Evolutionary conservation across 2,329 filamentous ascomycete genomes (phyloP), one percentile per base, ranked within the genome.

Genomic region (Pseudogymnoascus pannorum): DNA sequence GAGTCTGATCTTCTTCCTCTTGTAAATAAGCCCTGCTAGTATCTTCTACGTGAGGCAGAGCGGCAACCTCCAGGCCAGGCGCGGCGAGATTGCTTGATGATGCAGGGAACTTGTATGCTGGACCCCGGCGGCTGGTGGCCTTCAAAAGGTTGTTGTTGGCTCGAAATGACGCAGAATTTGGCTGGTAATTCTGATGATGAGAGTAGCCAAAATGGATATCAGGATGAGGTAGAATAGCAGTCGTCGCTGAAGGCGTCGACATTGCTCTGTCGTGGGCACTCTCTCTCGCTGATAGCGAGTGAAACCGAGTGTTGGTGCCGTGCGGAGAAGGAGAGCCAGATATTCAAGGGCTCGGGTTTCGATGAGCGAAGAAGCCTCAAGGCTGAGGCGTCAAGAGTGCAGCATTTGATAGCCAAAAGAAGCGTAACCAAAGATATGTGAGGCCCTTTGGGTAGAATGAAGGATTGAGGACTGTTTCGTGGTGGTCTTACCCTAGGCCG

Each of bases 241-340:
- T 88, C 70, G 87, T 87, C 71, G 87, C 88, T 65, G 88, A 91
- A 68, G 89, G 89, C 68, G 89, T 92, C 80, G 89, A 92, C 89
- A 93, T 92, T 65, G 64, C 68, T 57, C 58, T 48, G 31, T 58
- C 54, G 33, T 38, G 54, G 54, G 54, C 42, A 48, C 42, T 48
- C 4, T 18, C 22, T 48, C 42, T 48, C 42, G 42, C 42, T 48
- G 42, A 48, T 48, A 48, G 42, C 22, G 42, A 48, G 42, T 48
- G 42, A 48, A 48, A 48, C 42, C 42, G 42, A 48, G 42, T 26
- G 42, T 48, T 48, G 42, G 42, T 48, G 42, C 42, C 12, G 42
- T 48, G 42, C 42, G 42, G 42, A 48, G 42, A 48, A 48, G 5
- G 36, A 22, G 22, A 48, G 42, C 42, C 42, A 26, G 42, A 48